Conservation (phyloP, 2,329 filamentous ascomycete genomes). For the Pseudopyricularia cyperi region DNA sequence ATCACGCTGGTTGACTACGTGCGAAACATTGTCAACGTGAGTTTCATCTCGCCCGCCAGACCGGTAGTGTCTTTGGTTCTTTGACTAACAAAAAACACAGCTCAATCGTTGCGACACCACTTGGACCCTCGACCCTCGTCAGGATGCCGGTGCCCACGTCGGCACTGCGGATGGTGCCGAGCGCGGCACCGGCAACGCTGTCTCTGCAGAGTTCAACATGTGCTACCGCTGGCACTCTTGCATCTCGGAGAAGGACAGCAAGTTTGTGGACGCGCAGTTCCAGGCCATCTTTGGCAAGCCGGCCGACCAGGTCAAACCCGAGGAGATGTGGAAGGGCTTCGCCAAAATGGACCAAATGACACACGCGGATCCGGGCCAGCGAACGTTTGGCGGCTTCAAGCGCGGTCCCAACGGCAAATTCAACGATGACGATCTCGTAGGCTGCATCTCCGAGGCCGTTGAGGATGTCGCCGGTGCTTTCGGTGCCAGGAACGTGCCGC, state of each 20-base stretch:
- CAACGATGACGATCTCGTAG: slow-evolving; percentile 62
- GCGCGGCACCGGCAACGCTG: slow-evolving; percentile 65
- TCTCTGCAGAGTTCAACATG: slow-evolving; percentile 81
- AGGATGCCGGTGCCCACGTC: slow-evolving; percentile 45
- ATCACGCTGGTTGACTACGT: slow-evolving; percentile 70
- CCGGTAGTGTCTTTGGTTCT: neutral
- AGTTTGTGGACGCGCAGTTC: slow-evolving; percentile 66
- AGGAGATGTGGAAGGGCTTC: slow-evolving; percentile 50
- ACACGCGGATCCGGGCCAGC: slow-evolving; percentile 52
- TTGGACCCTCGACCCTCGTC: slow-evolving; percentile 70
- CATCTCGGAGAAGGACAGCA: slow-evolving; percentile 61
- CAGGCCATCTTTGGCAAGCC: slow-evolving; percentile 48
- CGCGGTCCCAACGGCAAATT: slow-evolving; percentile 56
- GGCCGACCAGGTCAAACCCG: slow-evolving; percentile 38
- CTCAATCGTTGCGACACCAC: slow-evolving; percentile 59
- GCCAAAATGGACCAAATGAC: slow-evolving; percentile 48
- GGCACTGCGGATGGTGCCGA: slow-evolving; percentile 46
- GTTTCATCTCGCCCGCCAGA: neutral
- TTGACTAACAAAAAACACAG: slow-evolving; percentile 5
- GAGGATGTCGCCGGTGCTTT: slow-evolving; percentile 69
- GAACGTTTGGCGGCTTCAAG: slow-evolving; percentile 53
- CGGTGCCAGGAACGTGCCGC: slow-evolving; percentile 61
- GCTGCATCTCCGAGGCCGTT: slow-evolving; percentile 53
- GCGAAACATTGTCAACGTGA: slow-evolving; percentile 55
- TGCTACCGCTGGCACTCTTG: slow-evolving; percentile 81